Percentiles rank a stretch among this genome's conserved stretches.
Evolutionary conservation across 371 early-diverging fungal species (phyloP).

Genomic region (Phascolomyces articulosus): DNA sequence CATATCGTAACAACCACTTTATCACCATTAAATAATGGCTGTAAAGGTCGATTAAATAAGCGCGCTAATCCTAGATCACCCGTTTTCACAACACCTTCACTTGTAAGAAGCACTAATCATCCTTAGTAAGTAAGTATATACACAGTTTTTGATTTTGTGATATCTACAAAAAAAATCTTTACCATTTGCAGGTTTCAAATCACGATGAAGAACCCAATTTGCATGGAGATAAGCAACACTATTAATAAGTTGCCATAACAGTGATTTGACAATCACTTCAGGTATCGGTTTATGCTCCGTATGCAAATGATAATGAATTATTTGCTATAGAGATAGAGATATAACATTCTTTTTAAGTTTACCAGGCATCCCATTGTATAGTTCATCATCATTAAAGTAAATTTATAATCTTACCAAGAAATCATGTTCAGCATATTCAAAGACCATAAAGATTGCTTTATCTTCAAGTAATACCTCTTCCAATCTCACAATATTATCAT

Average conservation of each 20-base stretch:
- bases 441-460: slow-evolving; percentile 92
- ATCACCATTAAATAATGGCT: slow-evolving; percentile 86
- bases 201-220: slow-evolving; percentile 93
- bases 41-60: slow-evolving; percentile 78
- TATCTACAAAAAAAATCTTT: neutral
- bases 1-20: slow-evolving; percentile 98
- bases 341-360: neutral
- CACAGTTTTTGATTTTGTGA: neutral
- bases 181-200: slow-evolving; percentile 90
- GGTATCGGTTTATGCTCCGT: slow-evolving; percentile 77
- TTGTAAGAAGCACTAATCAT: slow-evolving; percentile 72
- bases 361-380: neutral
- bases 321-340: slow-evolving; percentile 59
- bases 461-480: slow-evolving; percentile 90
- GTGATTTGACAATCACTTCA: slow-evolving; percentile 83
- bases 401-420: slow-evolving; percentile 65
- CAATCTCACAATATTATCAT: slow-evolving; percentile 83
- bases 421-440: slow-evolving; percentile 95
- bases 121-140: no score
- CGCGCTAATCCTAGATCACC: slow-evolving; percentile 93
- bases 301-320: slow-evolving; percentile 82
- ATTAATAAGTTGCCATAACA: slow-evolving; percentile 91
- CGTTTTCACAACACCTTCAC: slow-evolving; percentile 87
- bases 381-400: neutral
- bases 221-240: slow-evolving; percentile 91